Conservation (phyloP, 768 basidiomycete genomes). For the Russula ochroleuca region DNA sequence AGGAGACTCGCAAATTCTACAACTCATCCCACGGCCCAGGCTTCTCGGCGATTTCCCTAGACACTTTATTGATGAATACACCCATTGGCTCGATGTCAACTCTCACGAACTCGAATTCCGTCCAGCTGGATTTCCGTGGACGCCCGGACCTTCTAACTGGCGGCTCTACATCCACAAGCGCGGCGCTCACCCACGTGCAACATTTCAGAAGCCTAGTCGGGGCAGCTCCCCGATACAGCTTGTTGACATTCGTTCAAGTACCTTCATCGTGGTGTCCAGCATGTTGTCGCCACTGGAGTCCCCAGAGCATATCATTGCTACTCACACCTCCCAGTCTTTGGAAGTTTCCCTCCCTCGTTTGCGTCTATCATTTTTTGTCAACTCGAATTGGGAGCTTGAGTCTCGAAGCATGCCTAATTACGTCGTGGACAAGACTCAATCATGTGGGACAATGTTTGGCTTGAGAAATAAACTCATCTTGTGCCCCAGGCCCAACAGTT, state of each 20-base stretch:
- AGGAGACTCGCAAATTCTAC: conserved; percentile 3
- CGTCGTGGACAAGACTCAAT: conserved; percentile 42
- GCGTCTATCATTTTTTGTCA: conserved; percentile 40
- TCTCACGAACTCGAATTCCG: conserved; percentile 34
- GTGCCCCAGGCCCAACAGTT: not conserved
- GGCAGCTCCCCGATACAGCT: not conserved
- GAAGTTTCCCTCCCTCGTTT: conserved; percentile 40
- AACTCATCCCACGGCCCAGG: conserved; percentile 36
- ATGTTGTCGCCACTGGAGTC: conserved; percentile 1
- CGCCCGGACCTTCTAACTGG: conserved; percentile 33
- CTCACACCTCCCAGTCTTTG: not conserved
- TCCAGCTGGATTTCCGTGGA: conserved; percentile 34
- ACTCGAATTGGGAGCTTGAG: conserved; percentile 33
- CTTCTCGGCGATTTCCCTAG: conserved; percentile 35
- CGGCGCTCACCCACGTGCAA: not conserved
- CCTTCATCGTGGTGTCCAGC: conserved; percentile 5
- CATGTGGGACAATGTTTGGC: conserved; percentile 44
- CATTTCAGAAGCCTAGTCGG: not conserved
- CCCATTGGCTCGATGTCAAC: conserved; percentile 37
- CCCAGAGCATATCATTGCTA: not conserved
- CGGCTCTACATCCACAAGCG: not conserved
- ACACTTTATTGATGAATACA: conserved; percentile 32
- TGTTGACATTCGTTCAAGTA: conserved; percentile 10
- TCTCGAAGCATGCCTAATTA: conserved; percentile 42
- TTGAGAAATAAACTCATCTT: conserved; percentile 34